Conservation (phyloP, 2,329 filamentous ascomycete species). For the Scedosporium boydii region DNA sequence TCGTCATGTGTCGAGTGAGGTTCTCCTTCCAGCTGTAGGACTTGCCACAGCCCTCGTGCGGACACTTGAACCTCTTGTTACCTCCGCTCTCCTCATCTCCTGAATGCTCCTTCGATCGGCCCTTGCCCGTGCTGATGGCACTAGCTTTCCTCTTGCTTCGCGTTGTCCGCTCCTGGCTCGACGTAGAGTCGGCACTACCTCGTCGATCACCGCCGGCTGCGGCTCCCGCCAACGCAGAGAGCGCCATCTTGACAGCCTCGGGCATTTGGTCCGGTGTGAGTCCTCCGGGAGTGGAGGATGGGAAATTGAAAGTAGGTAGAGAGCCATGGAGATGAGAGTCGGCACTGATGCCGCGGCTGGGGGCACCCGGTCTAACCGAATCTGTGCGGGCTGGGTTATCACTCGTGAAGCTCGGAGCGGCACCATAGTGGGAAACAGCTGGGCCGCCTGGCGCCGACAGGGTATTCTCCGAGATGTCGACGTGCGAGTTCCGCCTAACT, state of each 20-base stretch:
- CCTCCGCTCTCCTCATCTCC: not conserved
- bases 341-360: no score
- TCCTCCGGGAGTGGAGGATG: not conserved
- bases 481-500: not conserved
- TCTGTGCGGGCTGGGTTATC: no score
- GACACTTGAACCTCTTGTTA: constrained; percentile 4
- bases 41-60: not conserved
- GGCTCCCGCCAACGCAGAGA: not conserved
- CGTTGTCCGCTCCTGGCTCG: not conserved
- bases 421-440: not conserved
- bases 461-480: not conserved
- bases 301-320: not conserved
- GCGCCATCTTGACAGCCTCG: not conserved
- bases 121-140: not conserved
- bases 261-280: not conserved
- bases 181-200: not conserved
- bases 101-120: not conserved
- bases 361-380: no score
- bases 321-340: not conserved
- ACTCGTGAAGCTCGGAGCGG: not conserved
- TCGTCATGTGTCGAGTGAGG: constrained; percentile 4
- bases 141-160: not conserved
- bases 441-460: not conserved
- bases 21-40: constrained; percentile 7
- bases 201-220: not conserved